A percentile compares a stretch with the other conserved stretches of the same genome.
phyloP scores from a whole-genome alignment of 352 stramenopile species.

The Phytophthora melonis region DNA sequence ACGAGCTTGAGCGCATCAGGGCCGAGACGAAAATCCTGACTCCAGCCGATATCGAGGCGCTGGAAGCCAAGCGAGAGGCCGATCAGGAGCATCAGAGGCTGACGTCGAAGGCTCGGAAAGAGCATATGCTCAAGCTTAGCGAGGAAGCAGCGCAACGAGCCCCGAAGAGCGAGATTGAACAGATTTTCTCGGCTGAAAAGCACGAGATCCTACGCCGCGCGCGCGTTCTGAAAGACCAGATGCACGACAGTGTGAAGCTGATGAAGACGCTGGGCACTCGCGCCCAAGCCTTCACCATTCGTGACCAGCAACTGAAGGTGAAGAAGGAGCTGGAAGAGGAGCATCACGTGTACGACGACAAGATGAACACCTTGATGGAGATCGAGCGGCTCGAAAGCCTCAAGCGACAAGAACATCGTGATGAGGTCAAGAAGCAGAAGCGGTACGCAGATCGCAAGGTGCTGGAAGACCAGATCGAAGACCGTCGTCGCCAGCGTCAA shows the following conservation, averaged over 20 bases:
- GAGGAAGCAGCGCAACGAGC: slow-evolving; percentile 68
- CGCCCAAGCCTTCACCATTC: slow-evolving; percentile 94
- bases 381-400: slow-evolving; percentile 94
- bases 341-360: slow-evolving; percentile 92
- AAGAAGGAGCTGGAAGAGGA: slow-evolving; percentile 72
- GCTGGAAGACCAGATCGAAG: slow-evolving; percentile 89
- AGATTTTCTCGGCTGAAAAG: slow-evolving; percentile 79
- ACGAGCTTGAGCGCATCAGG: slow-evolving; percentile 71
- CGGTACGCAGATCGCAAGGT: slow-evolving; percentile 85
- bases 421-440: slow-evolving; percentile 91
- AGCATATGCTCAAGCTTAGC: slow-evolving; percentile 80
- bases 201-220: slow-evolving; percentile 64
- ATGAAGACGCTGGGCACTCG: slow-evolving; percentile 93
- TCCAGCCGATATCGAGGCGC: slow-evolving; percentile 54
- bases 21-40: slow-evolving; percentile 75
- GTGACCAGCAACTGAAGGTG: slow-evolving; percentile 91
- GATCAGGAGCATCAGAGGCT: slow-evolving; percentile 67
- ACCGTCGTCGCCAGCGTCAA: slow-evolving; percentile 60
- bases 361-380: slow-evolving; percentile 96
- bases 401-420: slow-evolving; percentile 89
- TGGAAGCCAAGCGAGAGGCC: slow-evolving; percentile 63
- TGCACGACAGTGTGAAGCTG: slow-evolving; percentile 94
- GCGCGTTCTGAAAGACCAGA: slow-evolving; percentile 71
- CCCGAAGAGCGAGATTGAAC: slow-evolving; percentile 82
- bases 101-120: slow-evolving; percentile 77